Base-by-base conservation (phyloP, 192 early-diverging fungal species). In the Coemansia sp. region DNA sequence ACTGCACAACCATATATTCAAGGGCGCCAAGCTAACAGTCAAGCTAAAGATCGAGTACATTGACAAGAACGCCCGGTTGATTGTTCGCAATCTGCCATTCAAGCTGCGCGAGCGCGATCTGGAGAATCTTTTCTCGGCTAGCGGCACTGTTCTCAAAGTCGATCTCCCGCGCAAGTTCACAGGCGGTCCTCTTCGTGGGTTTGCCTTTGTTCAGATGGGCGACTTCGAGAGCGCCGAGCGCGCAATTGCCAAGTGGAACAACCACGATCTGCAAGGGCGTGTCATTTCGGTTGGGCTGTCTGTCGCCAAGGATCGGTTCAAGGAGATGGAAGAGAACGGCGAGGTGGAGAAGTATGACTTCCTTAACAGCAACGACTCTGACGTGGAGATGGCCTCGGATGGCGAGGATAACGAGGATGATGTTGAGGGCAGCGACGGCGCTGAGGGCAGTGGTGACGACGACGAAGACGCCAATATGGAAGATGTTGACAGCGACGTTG, bases 201-300 rank as follows among this genome's bases (percentile, higher is more conserved):
- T 97, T 87, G 96, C 89, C 15, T 97, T 97, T 81, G 88, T 98
- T 37, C 92, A 96, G 70, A 92, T 92, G 77, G 86, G 83, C 64
- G 88, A 84, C n/a, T 66, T 87, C 36, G 82, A 84, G 27, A 90
- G 94, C 34, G 93, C 92, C 0, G 85, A 89, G 66, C 82, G 85
- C 65, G 92, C 90, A 0, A 85, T 94, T 10, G 79, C 86, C 19
- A 89, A 79, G 27, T 75, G 95, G 77, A 92, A 97, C 79, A 90
- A 86, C 31, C 74, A 85, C 36, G 83, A 88, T 53, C 82, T 94
- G 39, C 82, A 87, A 59, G 87, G 90, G 10, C 88, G 96, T 44
- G 74, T 80, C 5, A 89, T 98, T 38, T 88, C 92, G 21, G 95
- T 97, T 17, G 93, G 93, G 73, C 90, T 93, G 90, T 88, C 92